A percentile compares a stretch with the other conserved stretches of the same genome.
phyloP scores from a whole-genome alignment of 257 asterid genomes.

The Nicotiana knightiana region DNA sequence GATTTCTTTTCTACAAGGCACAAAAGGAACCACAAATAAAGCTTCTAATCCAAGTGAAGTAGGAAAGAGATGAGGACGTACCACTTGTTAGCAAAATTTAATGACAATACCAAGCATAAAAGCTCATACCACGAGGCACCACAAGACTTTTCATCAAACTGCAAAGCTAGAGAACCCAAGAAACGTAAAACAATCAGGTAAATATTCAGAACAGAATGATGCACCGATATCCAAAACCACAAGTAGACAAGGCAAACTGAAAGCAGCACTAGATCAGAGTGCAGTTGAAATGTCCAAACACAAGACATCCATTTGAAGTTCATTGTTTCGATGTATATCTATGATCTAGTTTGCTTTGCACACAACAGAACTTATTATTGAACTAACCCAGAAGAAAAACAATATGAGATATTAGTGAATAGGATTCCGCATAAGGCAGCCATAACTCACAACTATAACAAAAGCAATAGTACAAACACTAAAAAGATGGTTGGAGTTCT shows the following conservation, averaged over 20 bases:
- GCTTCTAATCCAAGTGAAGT: background rate
- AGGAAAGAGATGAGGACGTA: background rate
- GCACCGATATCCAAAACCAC: background rate
- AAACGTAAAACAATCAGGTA: background rate
- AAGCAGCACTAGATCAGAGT: background rate
- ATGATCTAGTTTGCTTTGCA: background rate
- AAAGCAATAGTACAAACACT: background rate
- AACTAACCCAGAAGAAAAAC: background rate
- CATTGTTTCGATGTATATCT: background rate
- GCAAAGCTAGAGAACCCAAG: background rate
- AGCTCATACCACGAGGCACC: background rate
- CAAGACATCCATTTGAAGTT: background rate
- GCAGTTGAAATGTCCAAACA: background rate
- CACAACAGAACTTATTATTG: background rate
- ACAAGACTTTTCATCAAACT: background rate
- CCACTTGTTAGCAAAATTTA: background rate
- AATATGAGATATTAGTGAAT: background rate
- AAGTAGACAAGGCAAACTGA: background rate
- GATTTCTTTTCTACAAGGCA: background rate
- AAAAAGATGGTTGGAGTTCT: background rate
- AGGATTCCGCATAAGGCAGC: background rate
- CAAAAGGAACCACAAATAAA: background rate
- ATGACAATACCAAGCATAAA: background rate
- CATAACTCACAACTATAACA: background rate
- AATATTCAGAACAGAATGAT: background rate